Evolutionary conservation across 2,329 filamentous ascomycete species (phyloP).

Genomic region (Colletotrichum simmondsii): DNA sequence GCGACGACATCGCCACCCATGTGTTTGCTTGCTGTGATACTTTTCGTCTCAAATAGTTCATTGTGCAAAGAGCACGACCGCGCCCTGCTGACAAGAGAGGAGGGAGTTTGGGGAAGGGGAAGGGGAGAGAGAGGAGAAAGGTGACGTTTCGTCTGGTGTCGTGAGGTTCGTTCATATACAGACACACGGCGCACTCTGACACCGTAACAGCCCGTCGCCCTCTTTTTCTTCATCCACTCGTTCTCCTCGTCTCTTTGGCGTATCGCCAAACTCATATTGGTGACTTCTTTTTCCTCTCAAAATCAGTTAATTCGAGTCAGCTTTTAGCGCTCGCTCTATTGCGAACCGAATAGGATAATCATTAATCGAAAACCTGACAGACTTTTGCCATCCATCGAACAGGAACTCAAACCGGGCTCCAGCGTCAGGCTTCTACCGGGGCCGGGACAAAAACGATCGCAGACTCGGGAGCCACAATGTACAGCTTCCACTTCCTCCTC

Average conservation of each 20-base stretch:
- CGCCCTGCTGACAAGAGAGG: neutral
- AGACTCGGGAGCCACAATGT: neutral
- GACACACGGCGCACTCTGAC: neutral
- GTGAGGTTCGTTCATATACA: neutral
- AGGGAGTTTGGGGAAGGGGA: neutral
- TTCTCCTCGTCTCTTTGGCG: neutral
- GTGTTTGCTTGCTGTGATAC: neutral
- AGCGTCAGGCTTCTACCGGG: no score
- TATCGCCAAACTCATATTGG: neutral
- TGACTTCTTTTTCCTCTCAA: no score
- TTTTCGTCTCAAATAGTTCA: neutral
- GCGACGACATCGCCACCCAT: neutral
- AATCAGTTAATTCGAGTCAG: neutral
- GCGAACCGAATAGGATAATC: neutral
- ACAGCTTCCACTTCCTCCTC: neutral
- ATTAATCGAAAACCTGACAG: neutral
- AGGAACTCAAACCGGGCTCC: no score
- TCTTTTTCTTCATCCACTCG: neutral
- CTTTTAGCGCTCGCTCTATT: neutral
- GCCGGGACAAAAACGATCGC: no score
- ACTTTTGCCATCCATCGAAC: neutral
- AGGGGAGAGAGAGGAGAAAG: neutral
- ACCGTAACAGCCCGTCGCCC: neutral
- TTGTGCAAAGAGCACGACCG: neutral
- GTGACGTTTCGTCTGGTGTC: conserved; percentile 31